phyloP scores from a whole-genome alignment of 2,329 filamentous ascomycete genomes.

The Epichloe sp. region DNA sequence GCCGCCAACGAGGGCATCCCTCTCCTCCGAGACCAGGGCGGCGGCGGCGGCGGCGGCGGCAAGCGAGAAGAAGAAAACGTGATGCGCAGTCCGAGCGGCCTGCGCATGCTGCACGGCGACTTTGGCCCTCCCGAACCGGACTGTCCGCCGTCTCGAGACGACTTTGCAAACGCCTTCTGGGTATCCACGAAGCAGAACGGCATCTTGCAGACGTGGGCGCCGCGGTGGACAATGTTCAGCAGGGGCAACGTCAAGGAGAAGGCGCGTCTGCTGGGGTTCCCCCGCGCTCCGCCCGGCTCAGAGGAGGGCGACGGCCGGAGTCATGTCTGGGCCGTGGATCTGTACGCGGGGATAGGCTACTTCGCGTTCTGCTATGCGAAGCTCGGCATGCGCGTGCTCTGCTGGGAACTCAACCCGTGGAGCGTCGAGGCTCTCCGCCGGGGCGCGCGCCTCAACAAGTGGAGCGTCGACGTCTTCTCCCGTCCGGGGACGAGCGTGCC shows the following conservation, averaged over 20 bases:
- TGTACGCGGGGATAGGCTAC: conserved; percentile 91
- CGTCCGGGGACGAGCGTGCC: conserved; percentile 24
- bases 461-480: conserved; percentile 38
- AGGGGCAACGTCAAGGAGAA: conserved; percentile 87
- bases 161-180: conserved; percentile 65
- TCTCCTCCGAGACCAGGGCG: conserved; percentile 20
- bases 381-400: conserved; percentile 60
- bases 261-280: conserved; percentile 51
- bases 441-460: conserved; percentile 59
- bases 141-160: conserved; percentile 23
- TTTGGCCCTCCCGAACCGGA: conserved; percentile 45
- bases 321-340: conserved; percentile 49
- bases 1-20: conserved; percentile 52
- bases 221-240: conserved; percentile 87
- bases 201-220: conserved; percentile 76
- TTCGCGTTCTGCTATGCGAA: conserved; percentile 75
- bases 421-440: conserved; percentile 70
- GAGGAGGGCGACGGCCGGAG: background rate
- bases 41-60: no score
- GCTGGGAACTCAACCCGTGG: conserved; percentile 87
- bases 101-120: conserved; percentile 58
- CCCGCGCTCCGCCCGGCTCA: background rate
- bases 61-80: conserved; percentile 41
- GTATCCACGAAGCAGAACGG: conserved; percentile 64
- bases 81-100: conserved; percentile 57